Evolutionary conservation across 495 filamentous ascomycete genomes (phyloP).

Genomic region (Penicillium desertorum): DNA sequence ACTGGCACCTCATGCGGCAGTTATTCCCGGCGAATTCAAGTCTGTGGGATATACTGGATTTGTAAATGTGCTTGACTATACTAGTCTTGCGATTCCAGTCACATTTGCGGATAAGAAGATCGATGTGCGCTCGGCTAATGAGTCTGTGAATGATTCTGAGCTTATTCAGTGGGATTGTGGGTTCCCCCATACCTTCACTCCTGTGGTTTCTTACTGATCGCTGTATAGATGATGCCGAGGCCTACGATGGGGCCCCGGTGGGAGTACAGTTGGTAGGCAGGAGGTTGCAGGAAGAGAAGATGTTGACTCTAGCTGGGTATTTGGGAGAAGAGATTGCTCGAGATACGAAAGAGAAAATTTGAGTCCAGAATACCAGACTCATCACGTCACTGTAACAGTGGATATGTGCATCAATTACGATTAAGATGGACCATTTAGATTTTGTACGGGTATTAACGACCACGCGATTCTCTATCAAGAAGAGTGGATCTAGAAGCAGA

Average conservation of each 20-base stretch:
- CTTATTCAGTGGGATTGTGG: slow-evolving; percentile 51
- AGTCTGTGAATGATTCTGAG: slow-evolving; percentile 41
- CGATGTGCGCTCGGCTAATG: slow-evolving; percentile 44
- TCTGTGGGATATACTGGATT: slow-evolving; percentile 54
- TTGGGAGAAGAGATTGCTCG: slow-evolving; percentile 28
- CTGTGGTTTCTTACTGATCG: not conserved
- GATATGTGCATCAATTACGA: not conserved
- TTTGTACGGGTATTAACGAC: not conserved
- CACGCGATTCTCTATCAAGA: not conserved
- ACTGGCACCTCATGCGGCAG: slow-evolving; percentile 47
- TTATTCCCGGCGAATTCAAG: slow-evolving; percentile 46
- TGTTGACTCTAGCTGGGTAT: slow-evolving; percentile 44
- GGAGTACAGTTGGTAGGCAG: slow-evolving; percentile 53
- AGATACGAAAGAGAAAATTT: not conserved
- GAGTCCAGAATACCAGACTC: not conserved
- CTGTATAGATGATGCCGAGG: slow-evolving; percentile 49
- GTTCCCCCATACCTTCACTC: slow-evolving; percentile 24
- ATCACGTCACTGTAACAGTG: not conserved
- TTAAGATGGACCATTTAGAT: not conserved
- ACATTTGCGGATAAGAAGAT: slow-evolving; percentile 53
- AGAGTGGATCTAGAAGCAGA: not conserved
- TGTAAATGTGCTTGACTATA: slow-evolving; percentile 60
- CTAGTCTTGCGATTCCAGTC: slow-evolving; percentile 56
- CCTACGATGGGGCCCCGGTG: slow-evolving; percentile 56
- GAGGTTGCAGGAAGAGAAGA: slow-evolving; percentile 55